These are phyloP conservation scores for Sistotremastrum suecicum DNA, from an alignment of 768 basidiomycete species.

Conservation along the genomic window DNA sequence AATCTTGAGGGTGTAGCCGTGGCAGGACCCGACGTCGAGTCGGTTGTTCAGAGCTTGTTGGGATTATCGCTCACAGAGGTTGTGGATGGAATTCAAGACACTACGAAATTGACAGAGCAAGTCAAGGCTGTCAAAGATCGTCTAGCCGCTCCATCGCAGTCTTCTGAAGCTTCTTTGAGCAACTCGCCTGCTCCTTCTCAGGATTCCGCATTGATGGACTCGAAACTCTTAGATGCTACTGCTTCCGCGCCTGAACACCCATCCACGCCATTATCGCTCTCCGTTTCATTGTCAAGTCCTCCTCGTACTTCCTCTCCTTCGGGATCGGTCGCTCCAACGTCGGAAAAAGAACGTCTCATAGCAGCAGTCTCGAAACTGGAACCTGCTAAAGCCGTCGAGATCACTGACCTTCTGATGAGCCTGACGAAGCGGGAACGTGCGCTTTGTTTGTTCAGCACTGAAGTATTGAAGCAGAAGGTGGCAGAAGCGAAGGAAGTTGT, in stretches of 20 bases:
- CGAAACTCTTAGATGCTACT: constrained; percentile 49
- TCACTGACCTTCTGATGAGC: constrained; percentile 72
- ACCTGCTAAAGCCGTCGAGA: constrained; percentile 36
- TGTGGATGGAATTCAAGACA: constrained; percentile 61
- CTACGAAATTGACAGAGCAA: constrained; percentile 49
- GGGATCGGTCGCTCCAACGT: constrained; percentile 41
- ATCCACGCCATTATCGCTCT: constrained; percentile 70
- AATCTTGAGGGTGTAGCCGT: constrained; percentile 30
- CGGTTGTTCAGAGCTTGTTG: constrained; percentile 61
- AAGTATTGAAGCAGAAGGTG: constrained; percentile 64
- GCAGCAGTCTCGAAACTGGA: constrained; percentile 55
- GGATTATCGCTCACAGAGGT: constrained; percentile 61
- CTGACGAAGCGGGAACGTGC: constrained; percentile 81
- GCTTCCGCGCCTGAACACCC: constrained; percentile 87
- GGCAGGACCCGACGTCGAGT: constrained; percentile 39
- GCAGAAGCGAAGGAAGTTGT: constrained; percentile 72
- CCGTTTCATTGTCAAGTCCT: constrained; percentile 62
- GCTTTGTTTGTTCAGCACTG: constrained; percentile 80
- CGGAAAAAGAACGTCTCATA: constrained; percentile 65
- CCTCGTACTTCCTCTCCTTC: constrained; percentile 74
- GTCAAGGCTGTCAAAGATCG: constrained; percentile 24
- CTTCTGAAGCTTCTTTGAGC: neutral
- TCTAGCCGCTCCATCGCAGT: neutral
- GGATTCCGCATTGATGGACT: constrained; percentile 57
- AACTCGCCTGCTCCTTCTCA: constrained; percentile 40